These are phyloP conservation scores for Leptodontidium sp. DNA, from an alignment of 2,329 filamentous ascomycete genomes.

Conservation along the genomic window DNA sequence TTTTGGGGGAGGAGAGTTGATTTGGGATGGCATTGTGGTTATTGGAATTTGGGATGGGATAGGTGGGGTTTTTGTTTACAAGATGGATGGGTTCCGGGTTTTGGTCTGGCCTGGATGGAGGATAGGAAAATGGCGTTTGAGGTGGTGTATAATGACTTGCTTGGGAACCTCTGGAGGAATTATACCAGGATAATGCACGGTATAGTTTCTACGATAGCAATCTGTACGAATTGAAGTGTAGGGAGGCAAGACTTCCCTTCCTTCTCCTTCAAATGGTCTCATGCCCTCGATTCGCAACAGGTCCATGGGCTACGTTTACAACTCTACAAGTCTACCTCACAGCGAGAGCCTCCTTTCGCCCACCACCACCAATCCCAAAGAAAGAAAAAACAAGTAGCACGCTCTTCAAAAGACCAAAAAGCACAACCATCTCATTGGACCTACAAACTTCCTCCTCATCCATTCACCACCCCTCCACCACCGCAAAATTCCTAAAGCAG, in stretches of 20 bases:
- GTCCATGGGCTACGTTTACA: too few relatives aligned
- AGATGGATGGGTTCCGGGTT: neutral
- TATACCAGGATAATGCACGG: neutral
- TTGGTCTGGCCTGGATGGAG: neutral
- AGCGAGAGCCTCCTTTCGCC: too few relatives aligned
- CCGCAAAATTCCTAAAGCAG: too few relatives aligned
- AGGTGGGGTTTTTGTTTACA: neutral
- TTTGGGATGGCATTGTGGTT: neutral
- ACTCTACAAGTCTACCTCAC: too few relatives aligned
- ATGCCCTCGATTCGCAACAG: too few relatives aligned
- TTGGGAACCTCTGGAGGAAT: neutral
- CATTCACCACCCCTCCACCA: neutral
- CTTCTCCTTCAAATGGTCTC: too few relatives aligned
- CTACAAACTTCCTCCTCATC: too few relatives aligned
- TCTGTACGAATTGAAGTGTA: neutral
- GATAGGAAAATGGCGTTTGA: neutral
- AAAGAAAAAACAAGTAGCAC: too few relatives aligned
- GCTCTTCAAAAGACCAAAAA: too few relatives aligned
- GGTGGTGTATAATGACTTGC: neutral
- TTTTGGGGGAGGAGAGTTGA: conserved; percentile 10
- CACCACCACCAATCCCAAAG: too few relatives aligned
- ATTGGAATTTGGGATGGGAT: neutral
- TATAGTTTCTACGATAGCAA: neutral
- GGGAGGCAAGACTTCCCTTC: neutral
- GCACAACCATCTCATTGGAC: too few relatives aligned